phyloP scores from a whole-genome alignment of 2,329 filamentous ascomycete genomes.

The Trichoderma atroviride region DNA sequence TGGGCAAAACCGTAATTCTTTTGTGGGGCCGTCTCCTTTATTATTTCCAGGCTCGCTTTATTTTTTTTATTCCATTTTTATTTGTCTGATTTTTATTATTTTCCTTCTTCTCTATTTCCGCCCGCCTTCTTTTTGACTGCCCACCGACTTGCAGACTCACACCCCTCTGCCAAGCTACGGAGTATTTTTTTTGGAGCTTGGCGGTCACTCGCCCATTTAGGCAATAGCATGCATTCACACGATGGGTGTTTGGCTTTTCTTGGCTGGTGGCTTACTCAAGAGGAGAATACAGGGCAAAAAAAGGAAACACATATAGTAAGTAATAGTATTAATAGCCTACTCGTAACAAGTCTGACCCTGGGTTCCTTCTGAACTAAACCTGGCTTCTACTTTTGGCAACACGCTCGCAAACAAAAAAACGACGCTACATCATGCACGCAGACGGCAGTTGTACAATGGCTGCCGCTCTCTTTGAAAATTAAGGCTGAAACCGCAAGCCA shows the following conservation, averaged over 20 bases:
- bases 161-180: neutral
- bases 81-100: neutral
- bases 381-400: neutral
- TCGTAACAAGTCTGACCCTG: neutral
- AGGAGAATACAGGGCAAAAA: neutral
- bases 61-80: neutral
- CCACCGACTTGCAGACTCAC: no score
- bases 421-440: neutral
- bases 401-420: neutral
- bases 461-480: neutral
- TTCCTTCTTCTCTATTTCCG: neutral
- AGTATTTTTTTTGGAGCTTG: neutral
- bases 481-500: neutral
- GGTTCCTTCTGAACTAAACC: neutral
- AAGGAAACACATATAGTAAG: neutral
- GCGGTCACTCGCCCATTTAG: neutral
- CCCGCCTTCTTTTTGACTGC: neutral
- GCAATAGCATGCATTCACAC: neutral
- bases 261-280: neutral
- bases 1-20: neutral
- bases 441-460: neutral
- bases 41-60: neutral
- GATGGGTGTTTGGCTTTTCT: neutral
- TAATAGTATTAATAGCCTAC: neutral
- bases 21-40: slow-evolving; percentile 6